These are phyloP conservation scores for Holtermannia corniformis DNA, from an alignment of 768 basidiomycete species.

Conservation along the genomic window DNA sequence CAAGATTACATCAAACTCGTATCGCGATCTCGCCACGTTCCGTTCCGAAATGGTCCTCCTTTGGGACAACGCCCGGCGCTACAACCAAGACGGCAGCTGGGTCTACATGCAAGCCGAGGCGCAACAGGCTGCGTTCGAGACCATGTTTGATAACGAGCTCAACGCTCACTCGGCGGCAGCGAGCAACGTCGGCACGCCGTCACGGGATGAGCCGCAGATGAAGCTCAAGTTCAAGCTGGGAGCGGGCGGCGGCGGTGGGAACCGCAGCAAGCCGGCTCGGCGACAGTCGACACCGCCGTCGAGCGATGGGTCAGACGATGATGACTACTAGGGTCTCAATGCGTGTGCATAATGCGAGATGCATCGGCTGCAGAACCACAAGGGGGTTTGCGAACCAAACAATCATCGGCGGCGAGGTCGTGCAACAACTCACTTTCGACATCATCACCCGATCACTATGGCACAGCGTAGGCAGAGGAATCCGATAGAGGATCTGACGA, in stretches of 20 bases:
- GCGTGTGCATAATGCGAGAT: neutral
- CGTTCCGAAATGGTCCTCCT: slow-evolving; percentile 76
- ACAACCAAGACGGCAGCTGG: slow-evolving; percentile 91
- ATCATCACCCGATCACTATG: no score
- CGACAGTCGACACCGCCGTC: neutral
- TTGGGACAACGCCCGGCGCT: slow-evolving; percentile 87
- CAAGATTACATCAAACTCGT: slow-evolving; percentile 48
- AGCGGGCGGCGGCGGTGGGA: no score
- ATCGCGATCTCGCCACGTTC: slow-evolving; percentile 65
- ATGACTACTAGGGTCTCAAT: neutral
- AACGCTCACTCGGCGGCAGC: neutral
- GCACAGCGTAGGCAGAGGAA: no score
- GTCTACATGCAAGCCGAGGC: slow-evolving; percentile 89
- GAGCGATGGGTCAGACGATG: neutral
- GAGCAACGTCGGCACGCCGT: neutral
- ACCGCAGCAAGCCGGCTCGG: neutral
- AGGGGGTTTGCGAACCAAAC: no score
- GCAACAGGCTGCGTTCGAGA: slow-evolving; percentile 81
- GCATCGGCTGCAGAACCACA: no score
- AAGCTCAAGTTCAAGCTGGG: neutral
- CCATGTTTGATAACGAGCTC: slow-evolving; percentile 52
- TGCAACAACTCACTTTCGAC: no score
- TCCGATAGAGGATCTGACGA: no score
- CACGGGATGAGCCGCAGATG: neutral
- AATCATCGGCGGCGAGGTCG: no score